A percentile compares a stretch with the other conserved stretches of the same genome.
phyloP scores from a whole-genome alignment of 768 basidiomycete species.

The Serendipita indica region DNA sequence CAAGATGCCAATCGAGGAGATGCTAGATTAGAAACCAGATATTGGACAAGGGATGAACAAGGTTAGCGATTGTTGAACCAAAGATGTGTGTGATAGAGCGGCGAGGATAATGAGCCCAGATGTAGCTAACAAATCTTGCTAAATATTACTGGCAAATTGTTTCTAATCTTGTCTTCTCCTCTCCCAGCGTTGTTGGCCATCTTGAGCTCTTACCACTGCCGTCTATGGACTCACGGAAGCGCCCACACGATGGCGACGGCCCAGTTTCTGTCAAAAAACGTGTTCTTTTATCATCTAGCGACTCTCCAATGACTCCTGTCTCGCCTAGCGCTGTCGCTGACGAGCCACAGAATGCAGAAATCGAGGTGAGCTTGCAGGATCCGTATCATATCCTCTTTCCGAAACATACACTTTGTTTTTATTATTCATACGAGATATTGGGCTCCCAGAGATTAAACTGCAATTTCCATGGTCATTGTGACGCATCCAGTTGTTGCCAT shows the following conservation, averaged over 20 bases:
- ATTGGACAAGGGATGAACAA: too few species aligned
- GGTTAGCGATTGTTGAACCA: too few species aligned
- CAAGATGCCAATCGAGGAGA: too few species aligned
- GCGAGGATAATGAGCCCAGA: too few species aligned
- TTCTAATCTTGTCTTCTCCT: not conserved
- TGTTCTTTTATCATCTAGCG: constrained; percentile 17
- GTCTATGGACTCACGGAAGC: constrained; percentile 13
- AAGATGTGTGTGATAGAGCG: too few species aligned
- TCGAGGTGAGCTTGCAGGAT: constrained; percentile 41
- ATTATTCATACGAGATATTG: not conserved
- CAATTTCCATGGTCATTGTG: constrained; percentile 13
- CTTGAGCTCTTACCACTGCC: constrained; percentile 7
- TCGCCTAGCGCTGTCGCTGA: constrained; percentile 17
- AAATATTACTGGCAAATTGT: not conserved
- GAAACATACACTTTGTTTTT: constrained; percentile 13
- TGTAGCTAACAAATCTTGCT: too few species aligned
- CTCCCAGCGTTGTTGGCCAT: too few species aligned
- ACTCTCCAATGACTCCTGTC: constrained; percentile 16
- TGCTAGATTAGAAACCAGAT: too few species aligned
- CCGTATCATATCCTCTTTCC: not conserved
- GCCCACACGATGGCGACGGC: constrained; percentile 14
- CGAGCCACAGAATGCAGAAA: constrained; percentile 13
- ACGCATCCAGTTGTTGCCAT: not conserved
- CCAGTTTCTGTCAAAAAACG: constrained; percentile 19
- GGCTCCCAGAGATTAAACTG: not conserved